These are phyloP conservation scores for Dendrobium chrysotoxum DNA, from an alignment of 106 monocot genomes.

Conservation along the genomic window DNA sequence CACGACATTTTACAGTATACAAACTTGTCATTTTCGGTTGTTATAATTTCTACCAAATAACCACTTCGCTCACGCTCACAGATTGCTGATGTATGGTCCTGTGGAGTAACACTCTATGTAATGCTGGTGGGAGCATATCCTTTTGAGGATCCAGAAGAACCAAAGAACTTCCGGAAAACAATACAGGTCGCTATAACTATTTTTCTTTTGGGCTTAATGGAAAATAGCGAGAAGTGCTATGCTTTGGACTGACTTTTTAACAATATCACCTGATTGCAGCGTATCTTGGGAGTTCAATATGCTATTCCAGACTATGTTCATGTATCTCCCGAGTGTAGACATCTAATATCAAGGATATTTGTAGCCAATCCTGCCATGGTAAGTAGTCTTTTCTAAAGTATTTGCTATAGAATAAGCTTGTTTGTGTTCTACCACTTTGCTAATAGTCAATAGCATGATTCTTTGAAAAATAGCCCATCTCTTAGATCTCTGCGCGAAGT, in stretches of 20 bases:
- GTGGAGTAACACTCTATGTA: conserved; percentile 15
- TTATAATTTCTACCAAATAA: neutral
- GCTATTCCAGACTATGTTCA: conserved; percentile 79
- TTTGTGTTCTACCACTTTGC: no score
- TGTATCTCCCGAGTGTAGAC: conserved; percentile 62
- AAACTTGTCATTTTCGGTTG: neutral
- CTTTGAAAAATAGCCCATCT: no score
- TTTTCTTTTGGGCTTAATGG: neutral
- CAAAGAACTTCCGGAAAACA: conserved; percentile 11
- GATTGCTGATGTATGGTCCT: conserved; percentile 14
- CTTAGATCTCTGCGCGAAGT: no score
- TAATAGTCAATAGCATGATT: no score
- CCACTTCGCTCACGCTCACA: neutral
- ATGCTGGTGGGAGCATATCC: conserved; percentile 16
- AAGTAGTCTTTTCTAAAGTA: conserved; percentile 2
- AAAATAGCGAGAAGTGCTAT: neutral
- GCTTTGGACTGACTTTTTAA: neutral
- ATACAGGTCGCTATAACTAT: neutral
- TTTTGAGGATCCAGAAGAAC: conserved; percentile 14
- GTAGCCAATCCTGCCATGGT: conserved; percentile 72
- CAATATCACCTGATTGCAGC: conserved; percentile 27
- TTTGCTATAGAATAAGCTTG: no score
- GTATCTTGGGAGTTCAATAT: conserved; percentile 75
- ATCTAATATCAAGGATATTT: conserved; percentile 74
- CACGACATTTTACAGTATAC: neutral